These are phyloP conservation scores for Vitis cinerea DNA, from an alignment of 164 flowering plant genomes.

Conservation along the genomic window DNA sequence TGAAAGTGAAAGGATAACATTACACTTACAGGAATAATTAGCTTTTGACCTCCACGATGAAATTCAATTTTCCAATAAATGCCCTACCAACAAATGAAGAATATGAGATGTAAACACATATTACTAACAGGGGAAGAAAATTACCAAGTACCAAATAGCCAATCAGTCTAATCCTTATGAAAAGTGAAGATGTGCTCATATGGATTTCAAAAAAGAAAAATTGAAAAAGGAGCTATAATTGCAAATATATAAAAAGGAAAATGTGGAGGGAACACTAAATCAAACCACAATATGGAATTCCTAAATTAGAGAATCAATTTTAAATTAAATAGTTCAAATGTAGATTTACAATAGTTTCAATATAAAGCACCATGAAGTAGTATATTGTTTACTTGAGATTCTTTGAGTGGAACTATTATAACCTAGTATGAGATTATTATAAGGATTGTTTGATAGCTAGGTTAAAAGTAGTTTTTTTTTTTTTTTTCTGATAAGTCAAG, in stretches of 20 bases:
- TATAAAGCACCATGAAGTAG: no score
- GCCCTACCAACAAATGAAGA: slow-evolving; percentile 52
- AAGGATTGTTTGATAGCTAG: no score
- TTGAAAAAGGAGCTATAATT: background rate
- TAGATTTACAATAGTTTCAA: background rate
- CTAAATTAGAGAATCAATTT: background rate
- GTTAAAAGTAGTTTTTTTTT: no score
- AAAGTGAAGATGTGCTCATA: background rate
- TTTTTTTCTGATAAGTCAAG: no score
- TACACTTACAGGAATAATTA: slow-evolving; percentile 79
- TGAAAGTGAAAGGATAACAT: background rate
- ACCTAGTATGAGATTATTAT: no score
- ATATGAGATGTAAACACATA: background rate
- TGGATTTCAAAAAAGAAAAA: background rate
- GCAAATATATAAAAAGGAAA: background rate
- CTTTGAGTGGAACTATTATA: no score
- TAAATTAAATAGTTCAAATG: background rate
- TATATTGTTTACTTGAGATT: no score
- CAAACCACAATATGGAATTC: background rate
- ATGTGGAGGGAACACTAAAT: background rate
- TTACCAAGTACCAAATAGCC: background rate
- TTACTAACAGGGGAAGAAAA: background rate
- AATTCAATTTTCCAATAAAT: slow-evolving; percentile 85
- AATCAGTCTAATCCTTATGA: background rate
- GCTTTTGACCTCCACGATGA: slow-evolving; percentile 89